Conservation (phyloP, 2,329 filamentous ascomycete genomes). For the Aspergillus pseudoviridinutans region DNA sequence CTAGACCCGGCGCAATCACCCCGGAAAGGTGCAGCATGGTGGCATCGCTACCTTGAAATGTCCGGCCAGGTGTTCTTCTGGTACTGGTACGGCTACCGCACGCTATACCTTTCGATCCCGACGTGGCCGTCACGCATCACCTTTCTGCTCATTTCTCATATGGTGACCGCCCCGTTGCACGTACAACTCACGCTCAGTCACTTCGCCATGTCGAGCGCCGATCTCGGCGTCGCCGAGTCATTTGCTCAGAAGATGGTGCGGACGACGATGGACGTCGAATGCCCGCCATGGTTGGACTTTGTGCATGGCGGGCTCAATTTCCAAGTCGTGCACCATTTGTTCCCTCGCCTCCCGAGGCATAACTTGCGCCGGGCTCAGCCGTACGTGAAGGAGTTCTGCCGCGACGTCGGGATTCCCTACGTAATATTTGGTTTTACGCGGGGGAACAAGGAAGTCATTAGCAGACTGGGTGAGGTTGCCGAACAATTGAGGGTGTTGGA, state of each 20-base stretch:
- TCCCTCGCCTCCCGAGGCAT: conserved; percentile 76
- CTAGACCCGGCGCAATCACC: conserved; percentile 63
- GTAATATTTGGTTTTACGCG: conserved; percentile 82
- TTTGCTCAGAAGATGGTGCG: conserved; percentile 88
- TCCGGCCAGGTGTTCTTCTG: conserved; percentile 76
- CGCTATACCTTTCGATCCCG: conserved; percentile 70
- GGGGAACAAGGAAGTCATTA: conserved; percentile 76
- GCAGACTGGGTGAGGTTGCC: conserved; percentile 71
- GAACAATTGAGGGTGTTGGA: conserved; percentile 72
- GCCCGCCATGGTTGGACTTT: conserved; percentile 82
- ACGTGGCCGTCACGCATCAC: conserved; percentile 64
- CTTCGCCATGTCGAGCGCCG: conserved; percentile 88
- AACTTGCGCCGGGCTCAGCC: conserved; percentile 73
- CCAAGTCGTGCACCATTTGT: conserved; percentile 83
- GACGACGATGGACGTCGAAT: conserved; percentile 92
- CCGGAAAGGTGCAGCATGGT: conserved; percentile 71
- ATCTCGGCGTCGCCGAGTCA: conserved; percentile 77
- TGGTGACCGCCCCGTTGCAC: conserved; percentile 76
- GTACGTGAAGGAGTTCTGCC: conserved; percentile 75
- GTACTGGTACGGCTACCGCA: conserved; percentile 79
- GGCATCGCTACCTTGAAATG: conserved; percentile 79
- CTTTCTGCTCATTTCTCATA: conserved; percentile 76
- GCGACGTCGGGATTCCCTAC: conserved; percentile 78
- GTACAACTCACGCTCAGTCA: conserved; percentile 91
- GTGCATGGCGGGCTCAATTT: conserved; percentile 87